Conservation (phyloP, 2,329 filamentous ascomycete genomes). For the Aspergillus fischeri region DNA sequence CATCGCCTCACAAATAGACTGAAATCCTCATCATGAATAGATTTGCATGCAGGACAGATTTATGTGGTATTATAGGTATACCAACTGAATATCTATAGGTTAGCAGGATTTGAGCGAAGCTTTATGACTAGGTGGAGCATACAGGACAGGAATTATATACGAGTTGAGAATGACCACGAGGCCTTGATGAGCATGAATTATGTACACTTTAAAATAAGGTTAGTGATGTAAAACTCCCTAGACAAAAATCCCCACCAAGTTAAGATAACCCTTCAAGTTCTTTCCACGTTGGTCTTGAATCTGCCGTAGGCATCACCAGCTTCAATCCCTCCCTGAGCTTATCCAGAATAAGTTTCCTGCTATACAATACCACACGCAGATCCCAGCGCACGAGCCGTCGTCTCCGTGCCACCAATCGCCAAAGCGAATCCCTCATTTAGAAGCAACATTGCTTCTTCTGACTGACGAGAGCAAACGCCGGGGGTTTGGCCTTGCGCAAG, state of each 20-base stretch:
- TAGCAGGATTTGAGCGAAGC: no score
- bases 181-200: no score
- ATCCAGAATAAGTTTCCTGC: conserved; percentile 9
- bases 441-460: conserved; percentile 14
- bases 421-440: conserved; percentile 38
- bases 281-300: conserved; percentile 20
- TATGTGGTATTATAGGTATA: no score
- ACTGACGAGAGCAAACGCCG: conserved; percentile 8
- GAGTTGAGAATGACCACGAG: no score
- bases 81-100: no score
- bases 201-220: not conserved
- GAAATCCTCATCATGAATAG: no score
- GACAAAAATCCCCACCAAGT: conserved; percentile 23
- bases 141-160: no score
- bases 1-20: no score
- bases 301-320: conserved; percentile 23
- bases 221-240: not conserved
- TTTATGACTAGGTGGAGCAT: no score
- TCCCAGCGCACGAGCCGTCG: conserved; percentile 23
- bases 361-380: conserved; percentile 26
- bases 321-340: conserved; percentile 27
- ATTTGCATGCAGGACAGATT: no score
- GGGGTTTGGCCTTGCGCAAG: conserved; percentile 10
- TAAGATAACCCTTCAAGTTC: conserved; percentile 40
- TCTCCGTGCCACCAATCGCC: conserved; percentile 40